These are phyloP conservation scores for Hypoxylon cercidicola DNA, from an alignment of 495 filamentous ascomycete genomes.

Conservation along the genomic window DNA sequence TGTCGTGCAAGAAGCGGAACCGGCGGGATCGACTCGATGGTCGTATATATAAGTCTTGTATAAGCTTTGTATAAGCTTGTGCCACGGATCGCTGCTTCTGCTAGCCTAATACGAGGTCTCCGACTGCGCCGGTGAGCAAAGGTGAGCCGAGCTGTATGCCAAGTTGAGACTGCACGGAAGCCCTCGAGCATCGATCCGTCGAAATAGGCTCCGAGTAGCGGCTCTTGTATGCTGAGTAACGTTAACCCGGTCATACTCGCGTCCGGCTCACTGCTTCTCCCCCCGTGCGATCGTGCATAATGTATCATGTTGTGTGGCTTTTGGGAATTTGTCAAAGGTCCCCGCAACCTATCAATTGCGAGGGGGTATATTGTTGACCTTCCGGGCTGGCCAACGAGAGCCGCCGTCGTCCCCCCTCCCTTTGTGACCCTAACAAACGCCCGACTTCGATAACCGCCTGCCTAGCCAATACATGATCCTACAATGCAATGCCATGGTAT, in stretches of 20 bases:
- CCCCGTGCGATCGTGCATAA: constrained; percentile 10
- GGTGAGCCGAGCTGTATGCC: constrained; percentile 13
- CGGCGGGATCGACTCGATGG: not conserved
- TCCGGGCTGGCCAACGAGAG: constrained; percentile 31
- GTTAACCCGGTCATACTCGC: constrained; percentile 32
- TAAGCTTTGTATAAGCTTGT: constrained; percentile 2
- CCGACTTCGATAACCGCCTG: constrained; percentile 15
- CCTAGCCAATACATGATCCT: constrained; percentile 27
- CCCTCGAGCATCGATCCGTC: constrained; percentile 31
- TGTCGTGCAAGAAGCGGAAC: not conserved
- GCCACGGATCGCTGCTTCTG: not conserved
- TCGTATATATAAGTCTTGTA: too few relatives aligned
- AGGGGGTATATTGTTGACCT: constrained; percentile 41
- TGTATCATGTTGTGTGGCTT: constrained; percentile 20
- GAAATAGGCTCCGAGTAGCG: constrained; percentile 30
- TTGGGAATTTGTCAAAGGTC: constrained; percentile 24
- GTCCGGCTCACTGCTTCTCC: not conserved
- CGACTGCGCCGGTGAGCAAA: constrained; percentile 20
- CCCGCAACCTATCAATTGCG: constrained; percentile 26
- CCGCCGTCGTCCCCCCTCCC: constrained; percentile 22
- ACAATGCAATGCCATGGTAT: constrained; percentile 41
- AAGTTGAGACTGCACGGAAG: constrained; percentile 25
- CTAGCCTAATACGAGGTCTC: constrained; percentile 24
- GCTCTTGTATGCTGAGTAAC: constrained; percentile 41
- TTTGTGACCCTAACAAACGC: constrained; percentile 30